phyloP scores from a whole-genome alignment of 2,329 filamentous ascomycete species.

The Rutstroemia sp. region DNA sequence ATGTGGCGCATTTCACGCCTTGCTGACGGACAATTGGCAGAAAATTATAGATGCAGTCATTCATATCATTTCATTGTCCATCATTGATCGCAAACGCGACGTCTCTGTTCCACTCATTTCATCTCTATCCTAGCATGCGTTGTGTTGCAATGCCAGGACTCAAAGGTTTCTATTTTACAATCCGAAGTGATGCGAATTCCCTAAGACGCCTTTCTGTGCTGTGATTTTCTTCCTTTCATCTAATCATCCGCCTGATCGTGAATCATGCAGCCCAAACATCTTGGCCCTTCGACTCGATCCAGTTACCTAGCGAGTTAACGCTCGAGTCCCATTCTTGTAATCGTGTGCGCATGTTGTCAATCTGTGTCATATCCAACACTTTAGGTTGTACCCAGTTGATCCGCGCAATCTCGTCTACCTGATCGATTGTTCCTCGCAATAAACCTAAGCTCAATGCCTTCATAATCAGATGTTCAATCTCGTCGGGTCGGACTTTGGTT shows the following conservation, averaged over 20 bases:
- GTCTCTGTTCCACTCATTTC: slow-evolving; percentile 1
- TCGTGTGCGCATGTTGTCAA: slow-evolving; percentile 81
- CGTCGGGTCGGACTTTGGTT: slow-evolving; percentile 82
- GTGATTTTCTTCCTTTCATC: slow-evolving; percentile 1
- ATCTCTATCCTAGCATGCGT: neutral
- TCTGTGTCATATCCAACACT: slow-evolving; percentile 91
- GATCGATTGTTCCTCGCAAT: slow-evolving; percentile 86
- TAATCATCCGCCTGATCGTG: slow-evolving; percentile 8
- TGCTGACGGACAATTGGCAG: neutral
- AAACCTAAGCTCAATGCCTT: slow-evolving; percentile 94
- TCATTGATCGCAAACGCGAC: neutral
- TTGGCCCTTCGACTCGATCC: slow-evolving; percentile 89
- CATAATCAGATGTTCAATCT: slow-evolving; percentile 98
- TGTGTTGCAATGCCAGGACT: neutral
- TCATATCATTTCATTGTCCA: neutral
- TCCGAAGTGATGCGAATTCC: slow-evolving; percentile 13
- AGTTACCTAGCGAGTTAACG: slow-evolving; percentile 92
- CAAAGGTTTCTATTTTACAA: slow-evolving; percentile 26
- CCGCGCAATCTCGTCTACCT: slow-evolving; percentile 86
- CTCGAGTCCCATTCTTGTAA: slow-evolving; percentile 93
- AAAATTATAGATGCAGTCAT: neutral
- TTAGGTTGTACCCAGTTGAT: slow-evolving; percentile 99
- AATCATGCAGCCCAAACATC: slow-evolving; percentile 85
- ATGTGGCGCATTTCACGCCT: no score
- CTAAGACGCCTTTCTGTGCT: slow-evolving; percentile 20